Evolutionary conservation across 306 rosid species (phyloP).

Genomic region (Vigna unguiculata): DNA sequence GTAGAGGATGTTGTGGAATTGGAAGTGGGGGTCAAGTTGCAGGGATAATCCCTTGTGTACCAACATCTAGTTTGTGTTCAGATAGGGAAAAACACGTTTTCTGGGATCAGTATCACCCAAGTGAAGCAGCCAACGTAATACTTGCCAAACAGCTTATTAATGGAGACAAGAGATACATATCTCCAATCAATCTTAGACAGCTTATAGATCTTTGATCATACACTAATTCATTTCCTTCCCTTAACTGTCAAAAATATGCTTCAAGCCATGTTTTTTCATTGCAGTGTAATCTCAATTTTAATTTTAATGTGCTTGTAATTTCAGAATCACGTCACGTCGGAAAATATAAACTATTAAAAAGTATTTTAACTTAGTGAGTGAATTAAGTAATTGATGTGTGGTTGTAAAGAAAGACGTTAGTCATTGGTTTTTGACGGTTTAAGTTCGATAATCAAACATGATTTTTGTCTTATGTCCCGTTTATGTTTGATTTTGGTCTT

Average conservation of each 20-base stretch:
- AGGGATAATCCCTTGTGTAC: constrained; percentile 86
- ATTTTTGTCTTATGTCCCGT: background rate
- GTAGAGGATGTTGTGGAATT: constrained; percentile 73
- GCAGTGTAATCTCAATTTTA: background rate
- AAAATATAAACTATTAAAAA: too few species aligned
- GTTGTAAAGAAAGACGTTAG: too few species aligned
- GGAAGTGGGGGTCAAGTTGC: constrained; percentile 80
- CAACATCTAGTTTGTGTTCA: constrained; percentile 68
- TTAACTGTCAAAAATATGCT: background rate
- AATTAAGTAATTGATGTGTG: too few species aligned
- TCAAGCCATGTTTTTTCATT: background rate
- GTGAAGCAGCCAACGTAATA: constrained; percentile 76
- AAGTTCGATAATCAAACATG: too few species aligned
- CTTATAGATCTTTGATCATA: constrained; percentile 56
- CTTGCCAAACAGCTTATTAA: constrained; percentile 68
- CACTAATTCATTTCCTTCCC: background rate
- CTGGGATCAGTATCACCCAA: constrained; percentile 90
- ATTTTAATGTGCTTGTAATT: background rate
- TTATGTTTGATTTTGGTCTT: background rate
- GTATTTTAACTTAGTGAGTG: too few species aligned
- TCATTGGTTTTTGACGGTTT: too few species aligned
- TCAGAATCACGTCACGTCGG: too few species aligned
- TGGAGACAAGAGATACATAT: constrained; percentile 59
- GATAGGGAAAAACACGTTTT: constrained; percentile 70
- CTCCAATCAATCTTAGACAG: constrained; percentile 72